Evolutionary conservation across 805 yeast species (phyloP), one percentile per base, ranked within the genome.

Genomic region (Wickerhamomyces mucosus): DNA sequence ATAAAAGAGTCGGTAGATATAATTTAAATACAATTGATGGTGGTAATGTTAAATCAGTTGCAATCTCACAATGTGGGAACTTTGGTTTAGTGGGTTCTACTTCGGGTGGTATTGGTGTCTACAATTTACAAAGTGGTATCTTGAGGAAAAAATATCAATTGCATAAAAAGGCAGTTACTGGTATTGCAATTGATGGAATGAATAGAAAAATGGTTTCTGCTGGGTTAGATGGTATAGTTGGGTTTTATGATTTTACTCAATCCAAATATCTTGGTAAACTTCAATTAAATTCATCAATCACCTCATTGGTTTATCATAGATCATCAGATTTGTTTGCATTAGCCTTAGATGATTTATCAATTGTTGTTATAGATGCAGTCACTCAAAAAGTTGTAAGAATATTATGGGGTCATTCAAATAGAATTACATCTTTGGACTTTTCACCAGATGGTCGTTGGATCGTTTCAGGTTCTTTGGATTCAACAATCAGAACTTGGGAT

Each of bases 361-460:
- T 94, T 26, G 79, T 81, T 3, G 77, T 92, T 5, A 60, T 92
- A 35, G 99, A 92, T 55, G 69, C 80, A 1, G 71, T 73, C 3
- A 84, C 96, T 0, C 84, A 76, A 48, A 75, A 72, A 44, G 72
- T 85, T 21, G 89, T 94, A 20, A 78, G 99, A 64, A 80, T 78
- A 39, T 63, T 92, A 36, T 76, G 75, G 62, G 98, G 98, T 5
- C 98, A 92, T 51, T 67, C 79, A 10, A 86, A 88, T 55, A 69
- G 95, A 48, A 76, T 92, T 41, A 86, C 96, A 0, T 69, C 83
- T 1, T 56, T 89, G 53, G 96, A 84, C 53, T 89, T 92, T 50
- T 78, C 94, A 4, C 94, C 95, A 5, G 89, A 88, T 53, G 97
- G 96, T 21, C 75, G 96, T 53, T 92, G 97, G 96, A 61, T 92